Evolutionary conservation across 2,329 filamentous ascomycete species (phyloP).

Genomic region (Basipetospora chlamydospora): DNA sequence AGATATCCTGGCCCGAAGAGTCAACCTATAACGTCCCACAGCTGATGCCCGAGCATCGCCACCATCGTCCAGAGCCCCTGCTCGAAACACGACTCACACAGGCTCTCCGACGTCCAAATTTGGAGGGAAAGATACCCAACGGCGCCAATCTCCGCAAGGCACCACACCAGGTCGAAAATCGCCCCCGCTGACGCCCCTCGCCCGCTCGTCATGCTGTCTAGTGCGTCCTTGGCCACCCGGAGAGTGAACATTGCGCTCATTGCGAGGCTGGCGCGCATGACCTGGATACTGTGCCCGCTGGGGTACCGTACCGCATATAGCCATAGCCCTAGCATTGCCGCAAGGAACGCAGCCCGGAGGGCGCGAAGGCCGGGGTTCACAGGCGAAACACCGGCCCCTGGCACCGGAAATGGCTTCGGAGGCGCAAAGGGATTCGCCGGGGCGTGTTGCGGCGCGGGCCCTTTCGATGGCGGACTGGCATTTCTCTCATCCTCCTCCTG

Average conservation of each 20-base stretch:
- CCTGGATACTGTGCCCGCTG: neutral
- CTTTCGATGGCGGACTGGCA: neutral
- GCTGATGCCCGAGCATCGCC: constrained; percentile 2
- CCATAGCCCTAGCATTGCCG: constrained; percentile 1
- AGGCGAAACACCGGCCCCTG: neutral
- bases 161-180: neutral
- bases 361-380: neutral
- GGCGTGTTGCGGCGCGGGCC: neutral
- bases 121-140: constrained; percentile 1
- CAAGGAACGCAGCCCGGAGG: constrained; percentile 1
- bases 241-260: constrained; percentile 1
- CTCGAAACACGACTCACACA: neutral
- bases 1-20: neutral
- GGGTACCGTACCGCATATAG: constrained; percentile 1
- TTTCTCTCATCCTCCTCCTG: constrained; percentile 5
- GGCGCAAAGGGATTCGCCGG: neutral
- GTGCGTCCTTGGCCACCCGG: neutral
- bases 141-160: constrained; percentile 1
- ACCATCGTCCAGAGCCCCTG: constrained; percentile 2
- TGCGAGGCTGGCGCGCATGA: constrained; percentile 4
- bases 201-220: neutral
- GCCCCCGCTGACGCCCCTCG: neutral
- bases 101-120: neutral
- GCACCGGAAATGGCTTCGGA: neutral
- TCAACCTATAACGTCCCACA: neutral